A percentile compares a stretch with the other conserved stretches of the same genome.
Conservation (phyloP, 2,329 filamentous ascomycete species). For the Emergomyces africanus region DNA sequence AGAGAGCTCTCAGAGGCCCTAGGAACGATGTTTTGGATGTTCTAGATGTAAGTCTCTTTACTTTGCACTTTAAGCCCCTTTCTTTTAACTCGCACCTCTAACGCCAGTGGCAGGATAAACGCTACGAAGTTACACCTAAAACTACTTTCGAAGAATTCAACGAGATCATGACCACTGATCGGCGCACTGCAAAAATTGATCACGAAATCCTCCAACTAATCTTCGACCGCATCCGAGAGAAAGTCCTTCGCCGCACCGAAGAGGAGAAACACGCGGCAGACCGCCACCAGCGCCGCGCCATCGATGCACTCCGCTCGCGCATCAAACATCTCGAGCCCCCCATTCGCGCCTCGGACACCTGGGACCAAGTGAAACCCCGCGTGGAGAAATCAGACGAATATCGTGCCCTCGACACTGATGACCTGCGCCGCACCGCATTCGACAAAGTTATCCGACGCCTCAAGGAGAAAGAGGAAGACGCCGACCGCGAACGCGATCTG, state of each 20-base stretch:
- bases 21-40: conserved; percentile 79
- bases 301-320: conserved; percentile 71
- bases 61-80: background rate
- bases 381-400: conserved; percentile 76
- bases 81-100: conserved; percentile 19
- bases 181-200: conserved; percentile 77
- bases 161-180: conserved; percentile 68
- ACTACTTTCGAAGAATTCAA: conserved; percentile 85
- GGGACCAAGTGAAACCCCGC: conserved; percentile 72
- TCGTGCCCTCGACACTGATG: conserved; percentile 68
- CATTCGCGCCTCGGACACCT: conserved; percentile 63
- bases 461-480: conserved; percentile 81
- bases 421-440: conserved; percentile 69
- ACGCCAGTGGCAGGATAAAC: conserved; percentile 55
- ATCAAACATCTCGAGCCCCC: conserved; percentile 88
- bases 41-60: conserved; percentile 54
- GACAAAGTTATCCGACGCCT: conserved; percentile 83
- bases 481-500: conserved; percentile 46
- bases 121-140: conserved; percentile 75
- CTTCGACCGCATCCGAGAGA: conserved; percentile 79
- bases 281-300: conserved; percentile 68
- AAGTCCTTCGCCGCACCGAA: conserved; percentile 66
- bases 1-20: conserved; percentile 67
- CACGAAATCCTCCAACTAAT: conserved; percentile 66
- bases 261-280: conserved; percentile 74